Percentiles rank a stretch among this genome's conserved stretches.
Evolutionary conservation across 2,329 filamentous ascomycete genomes (phyloP).

Genomic region (Nothophaeocryptopus gaeumannii): DNA sequence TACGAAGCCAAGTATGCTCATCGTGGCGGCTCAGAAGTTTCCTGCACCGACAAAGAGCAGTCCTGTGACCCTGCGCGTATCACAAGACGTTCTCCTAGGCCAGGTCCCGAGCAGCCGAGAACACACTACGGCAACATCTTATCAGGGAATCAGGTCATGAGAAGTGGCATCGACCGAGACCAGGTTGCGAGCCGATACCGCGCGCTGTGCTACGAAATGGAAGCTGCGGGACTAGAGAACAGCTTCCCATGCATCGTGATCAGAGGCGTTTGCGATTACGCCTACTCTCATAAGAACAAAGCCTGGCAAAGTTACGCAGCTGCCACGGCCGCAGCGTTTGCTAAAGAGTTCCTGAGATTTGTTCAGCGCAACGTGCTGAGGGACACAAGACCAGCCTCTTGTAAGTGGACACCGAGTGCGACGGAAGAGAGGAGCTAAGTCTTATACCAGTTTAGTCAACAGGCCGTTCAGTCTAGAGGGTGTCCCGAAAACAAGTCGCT

Average conservation of each 20-base stretch:
- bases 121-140: slow-evolving; percentile 41
- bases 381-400: too few relatives aligned
- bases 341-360: slow-evolving; percentile 14
- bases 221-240: slow-evolving; percentile 11
- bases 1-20: too few relatives aligned
- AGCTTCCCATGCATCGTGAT: slow-evolving; percentile 26
- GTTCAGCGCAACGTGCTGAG: background rate
- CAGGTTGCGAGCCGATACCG: slow-evolving; percentile 24
- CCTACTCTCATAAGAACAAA: slow-evolving; percentile 25
- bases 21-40: too few relatives aligned
- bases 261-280: slow-evolving; percentile 27
- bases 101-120: slow-evolving; percentile 11
- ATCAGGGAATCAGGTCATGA: slow-evolving; percentile 43
- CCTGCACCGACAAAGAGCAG: too few relatives aligned
- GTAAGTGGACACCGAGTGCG: too few relatives aligned
- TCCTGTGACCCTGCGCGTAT: too few relatives aligned
- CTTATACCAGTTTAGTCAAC: too few relatives aligned
- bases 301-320: slow-evolving; percentile 26
- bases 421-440: too few relatives aligned
- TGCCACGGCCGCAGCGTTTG: slow-evolving; percentile 23
- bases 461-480: too few relatives aligned
- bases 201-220: slow-evolving; percentile 6
- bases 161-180: slow-evolving; percentile 28
- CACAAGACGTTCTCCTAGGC: too few relatives aligned
- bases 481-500: too few relatives aligned